Evolutionary conservation across 768 basidiomycete genomes (phyloP).

Genomic region (Serendipita sp.): DNA sequence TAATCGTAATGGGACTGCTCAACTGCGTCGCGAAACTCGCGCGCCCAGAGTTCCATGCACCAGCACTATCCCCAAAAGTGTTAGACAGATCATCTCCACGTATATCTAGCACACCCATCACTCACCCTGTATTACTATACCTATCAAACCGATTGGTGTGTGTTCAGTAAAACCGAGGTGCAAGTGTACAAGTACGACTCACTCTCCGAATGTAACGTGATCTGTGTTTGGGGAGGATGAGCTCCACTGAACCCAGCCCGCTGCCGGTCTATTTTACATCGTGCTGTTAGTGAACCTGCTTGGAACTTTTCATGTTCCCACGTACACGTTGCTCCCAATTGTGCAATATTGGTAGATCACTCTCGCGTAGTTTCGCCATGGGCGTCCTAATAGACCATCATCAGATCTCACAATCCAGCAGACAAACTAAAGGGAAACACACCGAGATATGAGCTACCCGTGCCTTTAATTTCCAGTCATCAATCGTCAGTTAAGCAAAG

Average conservation of each 20-base stretch:
- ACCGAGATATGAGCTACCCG: slow-evolving; percentile 9
- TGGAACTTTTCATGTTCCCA: slow-evolving; percentile 32
- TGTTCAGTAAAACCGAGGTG: too few species aligned
- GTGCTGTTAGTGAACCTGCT: slow-evolving; percentile 13
- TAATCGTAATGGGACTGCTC: not conserved
- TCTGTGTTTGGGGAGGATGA: slow-evolving; percentile 22
- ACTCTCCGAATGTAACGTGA: slow-evolving; percentile 28
- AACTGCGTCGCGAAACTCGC: not conserved
- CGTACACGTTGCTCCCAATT: slow-evolving; percentile 19
- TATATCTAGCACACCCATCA: not conserved
- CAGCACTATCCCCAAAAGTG: not conserved
- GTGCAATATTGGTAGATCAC: slow-evolving; percentile 15
- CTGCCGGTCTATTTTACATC: slow-evolving; percentile 2
- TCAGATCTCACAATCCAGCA: too few species aligned
- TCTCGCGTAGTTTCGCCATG: not conserved
- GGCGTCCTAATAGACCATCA: slow-evolving; percentile 9
- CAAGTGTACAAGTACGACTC: too few species aligned
- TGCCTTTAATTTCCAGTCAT: not conserved
- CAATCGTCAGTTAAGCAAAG: not conserved
- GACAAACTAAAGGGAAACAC: too few species aligned
- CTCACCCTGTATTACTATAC: slow-evolving; percentile 26
- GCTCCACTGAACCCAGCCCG: slow-evolving; percentile 16
- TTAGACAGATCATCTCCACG: not conserved
- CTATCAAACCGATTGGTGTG: too few species aligned
- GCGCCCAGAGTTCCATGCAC: not conserved